phyloP scores from a whole-genome alignment of 2,329 filamentous ascomycete genomes.

The Pestalotiopsis sp. region DNA sequence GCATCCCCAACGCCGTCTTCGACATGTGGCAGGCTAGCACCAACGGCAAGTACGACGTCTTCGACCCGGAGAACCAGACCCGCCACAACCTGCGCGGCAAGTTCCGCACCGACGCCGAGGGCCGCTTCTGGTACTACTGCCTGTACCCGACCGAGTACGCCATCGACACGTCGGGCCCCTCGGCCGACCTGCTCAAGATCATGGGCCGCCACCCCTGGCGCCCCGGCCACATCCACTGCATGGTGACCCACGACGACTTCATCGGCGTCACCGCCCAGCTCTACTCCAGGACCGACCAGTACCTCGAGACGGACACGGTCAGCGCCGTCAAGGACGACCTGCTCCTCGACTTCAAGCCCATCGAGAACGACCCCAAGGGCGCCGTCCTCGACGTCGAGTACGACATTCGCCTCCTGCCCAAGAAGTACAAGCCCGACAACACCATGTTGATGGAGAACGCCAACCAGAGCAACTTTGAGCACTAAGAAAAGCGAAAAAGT shows the following conservation, averaged over 20 bases:
- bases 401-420: constrained; percentile 25
- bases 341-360: constrained; percentile 36
- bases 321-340: constrained; percentile 45
- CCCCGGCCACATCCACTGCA: background rate
- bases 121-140: constrained; percentile 14
- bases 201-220: constrained; percentile 7
- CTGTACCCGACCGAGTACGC: constrained; percentile 11
- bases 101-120: constrained; percentile 11
- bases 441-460: constrained; percentile 13
- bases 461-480: constrained; percentile 9
- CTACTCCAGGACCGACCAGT: constrained; percentile 63
- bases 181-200: constrained; percentile 34
- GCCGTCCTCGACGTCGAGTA: constrained; percentile 36
- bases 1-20: constrained; percentile 57
- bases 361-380: constrained; percentile 26
- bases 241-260: constrained; percentile 57
- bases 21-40: constrained; percentile 66
- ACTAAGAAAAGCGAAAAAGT: background rate
- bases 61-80: constrained; percentile 12
- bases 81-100: constrained; percentile 13
- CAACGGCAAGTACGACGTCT: constrained; percentile 37
- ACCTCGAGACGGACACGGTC: constrained; percentile 49
- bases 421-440: constrained; percentile 10
- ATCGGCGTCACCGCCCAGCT: constrained; percentile 61
- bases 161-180: constrained; percentile 30